Percentiles rank a stretch among this genome's conserved stretches.
Conservation (phyloP, 108 stramenopile genomes). For the Stephanodiscus triporus region DNA sequence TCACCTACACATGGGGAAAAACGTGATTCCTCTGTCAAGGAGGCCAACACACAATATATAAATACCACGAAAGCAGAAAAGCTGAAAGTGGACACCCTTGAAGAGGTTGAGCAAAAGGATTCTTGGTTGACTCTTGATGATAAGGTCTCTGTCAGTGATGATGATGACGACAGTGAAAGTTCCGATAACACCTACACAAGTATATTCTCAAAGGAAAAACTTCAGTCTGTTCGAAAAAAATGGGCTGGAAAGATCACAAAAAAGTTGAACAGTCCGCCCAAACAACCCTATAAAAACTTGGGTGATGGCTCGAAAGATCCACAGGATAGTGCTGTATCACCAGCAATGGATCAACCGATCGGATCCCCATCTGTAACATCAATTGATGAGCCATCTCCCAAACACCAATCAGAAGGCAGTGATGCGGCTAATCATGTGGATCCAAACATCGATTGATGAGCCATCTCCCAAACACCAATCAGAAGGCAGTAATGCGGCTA, state of each 20-base stretch:
- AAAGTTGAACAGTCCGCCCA: slow-evolving; percentile 21
- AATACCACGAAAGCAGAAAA: not conserved
- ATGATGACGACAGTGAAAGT: slow-evolving; percentile 28
- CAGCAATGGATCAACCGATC: not conserved
- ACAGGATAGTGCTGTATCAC: not conserved
- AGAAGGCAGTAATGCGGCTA: not conserved
- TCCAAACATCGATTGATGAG: not conserved
- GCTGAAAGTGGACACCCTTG: not conserved
- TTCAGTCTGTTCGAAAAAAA: slow-evolving; percentile 27
- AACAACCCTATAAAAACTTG: slow-evolving; percentile 23
- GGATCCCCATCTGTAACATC: not conserved
- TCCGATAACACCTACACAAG: slow-evolving; percentile 25
- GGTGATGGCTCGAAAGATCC: slow-evolving; percentile 2
- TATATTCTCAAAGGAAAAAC: slow-evolving; percentile 34
- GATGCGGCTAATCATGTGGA: not conserved
- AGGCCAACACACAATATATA: not conserved
- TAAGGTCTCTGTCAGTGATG: slow-evolving; percentile 20
- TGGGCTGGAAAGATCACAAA: slow-evolving; percentile 31
- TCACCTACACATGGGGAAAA: not conserved
- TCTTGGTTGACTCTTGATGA: slow-evolving; percentile 1
- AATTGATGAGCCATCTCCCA: not conserved
- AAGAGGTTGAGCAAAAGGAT: slow-evolving; percentile 5
- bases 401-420: not conserved
- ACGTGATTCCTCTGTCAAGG: not conserved
- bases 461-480: not conserved